A percentile compares a stretch with the other conserved stretches of the same genome.
phyloP scores from a whole-genome alignment of 768 basidiomycete genomes.

The Fomitopsis serialis region DNA sequence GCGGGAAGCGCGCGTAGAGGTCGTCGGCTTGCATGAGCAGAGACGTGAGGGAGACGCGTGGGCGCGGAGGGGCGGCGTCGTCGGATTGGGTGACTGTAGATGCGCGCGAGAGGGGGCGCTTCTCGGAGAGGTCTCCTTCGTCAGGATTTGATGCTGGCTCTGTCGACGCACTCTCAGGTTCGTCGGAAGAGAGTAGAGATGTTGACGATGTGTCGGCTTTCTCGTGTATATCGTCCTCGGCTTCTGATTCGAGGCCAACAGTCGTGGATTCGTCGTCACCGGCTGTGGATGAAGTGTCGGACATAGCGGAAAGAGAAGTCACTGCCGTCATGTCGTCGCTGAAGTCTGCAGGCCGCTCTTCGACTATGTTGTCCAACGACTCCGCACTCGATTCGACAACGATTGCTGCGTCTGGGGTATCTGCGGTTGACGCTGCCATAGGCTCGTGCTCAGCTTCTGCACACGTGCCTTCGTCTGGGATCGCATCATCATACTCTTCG shows the following conservation, averaged over 20 bases:
- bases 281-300: background rate
- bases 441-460: background rate
- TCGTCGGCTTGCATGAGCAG: slow-evolving; percentile 55
- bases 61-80: slow-evolving; percentile 15
- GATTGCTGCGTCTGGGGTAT: no score
- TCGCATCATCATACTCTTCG: slow-evolving; percentile 31
- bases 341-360: no score
- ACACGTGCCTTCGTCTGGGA: background rate
- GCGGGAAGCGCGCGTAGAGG: slow-evolving; percentile 55
- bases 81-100: slow-evolving; percentile 7
- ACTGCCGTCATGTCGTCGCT: background rate
- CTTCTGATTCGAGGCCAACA: background rate
- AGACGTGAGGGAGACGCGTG: slow-evolving; percentile 37
- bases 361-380: background rate
- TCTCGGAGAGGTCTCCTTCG: background rate
- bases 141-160: no score
- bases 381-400: no score
- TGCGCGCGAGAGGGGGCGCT: slow-evolving; percentile 1
- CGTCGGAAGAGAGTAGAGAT: background rate
- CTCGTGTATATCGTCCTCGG: background rate
- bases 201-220: background rate
- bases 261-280: background rate
- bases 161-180: background rate
- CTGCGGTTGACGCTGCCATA: background rate
- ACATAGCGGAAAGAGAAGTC: background rate